Evolutionary conservation across 768 basidiomycete species (phyloP), one percentile per base, ranked within the genome.

Genomic region (Stropharia rugosoannulata): DNA sequence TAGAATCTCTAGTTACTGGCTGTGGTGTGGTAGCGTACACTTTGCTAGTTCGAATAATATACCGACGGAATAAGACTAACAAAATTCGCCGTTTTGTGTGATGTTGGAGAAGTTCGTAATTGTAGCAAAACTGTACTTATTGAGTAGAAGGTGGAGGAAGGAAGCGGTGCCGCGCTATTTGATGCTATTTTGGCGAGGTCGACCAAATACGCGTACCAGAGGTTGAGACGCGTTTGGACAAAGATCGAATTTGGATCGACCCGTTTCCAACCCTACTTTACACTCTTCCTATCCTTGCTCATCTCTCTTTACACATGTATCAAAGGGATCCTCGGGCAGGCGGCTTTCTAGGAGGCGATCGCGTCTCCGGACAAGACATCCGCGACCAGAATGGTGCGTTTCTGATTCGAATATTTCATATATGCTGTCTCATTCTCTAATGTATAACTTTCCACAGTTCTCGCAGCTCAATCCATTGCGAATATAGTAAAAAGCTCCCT

Each of bases 401-500:
- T 57, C 36, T 44, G 38, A 49, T 42, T 37, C 54, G 36, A 42
- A 42, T 25, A 47, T 55, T 39, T 41, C 11, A 38, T 49, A 37
- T 57, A 51, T 29, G 35, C 45, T 50, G 47, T 51, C 46, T 57
- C 57, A 62, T 48, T 53, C 60, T 29, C 25, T 43, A n/a, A 54
- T 64, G 41, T 61, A 57, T 49, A 18, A 18, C 27, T n/a, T 41
- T 19, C 41, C 35, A 43, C 71, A 97, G 96, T 98, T 64, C 83
- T 93, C 65, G 97, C 96, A 43, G 96, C 95, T 44, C 88, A 92
- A 67, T 88, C 96, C 5, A 97, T 99, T 66, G 94, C 97, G 56
- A 99, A 99, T 73, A 89, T 98, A 64, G 86, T 99, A 39, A 97
- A 95, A 81, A 96, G 91, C 65, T 96, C 93, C 25, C 68, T 99